Conservation (phyloP, 805 yeast species). For the Naumovozyma baii region DNA sequence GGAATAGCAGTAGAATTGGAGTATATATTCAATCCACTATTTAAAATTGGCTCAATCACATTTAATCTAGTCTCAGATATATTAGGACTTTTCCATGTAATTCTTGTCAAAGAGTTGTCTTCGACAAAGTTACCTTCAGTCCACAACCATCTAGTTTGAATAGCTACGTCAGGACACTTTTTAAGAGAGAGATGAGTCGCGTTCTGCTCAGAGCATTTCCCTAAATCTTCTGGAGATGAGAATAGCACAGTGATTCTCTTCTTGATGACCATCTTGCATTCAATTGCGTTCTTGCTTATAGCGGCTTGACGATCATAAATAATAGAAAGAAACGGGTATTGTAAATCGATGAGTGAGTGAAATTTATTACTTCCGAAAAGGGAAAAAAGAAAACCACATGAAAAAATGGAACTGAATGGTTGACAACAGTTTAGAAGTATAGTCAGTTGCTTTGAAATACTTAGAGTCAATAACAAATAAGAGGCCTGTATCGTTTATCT, state of each 20-base stretch:
- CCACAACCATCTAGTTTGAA: constrained; percentile 13
- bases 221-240: constrained; percentile 10
- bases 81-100: constrained; percentile 11
- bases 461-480: too few relatives aligned
- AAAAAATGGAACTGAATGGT: too few relatives aligned
- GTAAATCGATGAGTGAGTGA: neutral
- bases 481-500: neutral
- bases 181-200: constrained; percentile 12
- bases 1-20: constrained; percentile 1
- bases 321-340: too few relatives aligned
- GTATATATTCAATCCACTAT: constrained; percentile 16
- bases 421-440: too few relatives aligned
- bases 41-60: constrained; percentile 8
- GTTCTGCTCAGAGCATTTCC: constrained; percentile 5
- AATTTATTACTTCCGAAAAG: neutral
- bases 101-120: constrained; percentile 2
- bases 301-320: too few relatives aligned
- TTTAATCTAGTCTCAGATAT: neutral
- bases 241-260: constrained; percentile 16
- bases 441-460: too few relatives aligned
- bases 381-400: neutral
- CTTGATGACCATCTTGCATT: neutral
- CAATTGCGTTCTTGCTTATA: too few relatives aligned
- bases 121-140: neutral
- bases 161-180: constrained; percentile 9